Base-by-base conservation (phyloP, 257 asterid species). In the Striga asiatica region DNA sequence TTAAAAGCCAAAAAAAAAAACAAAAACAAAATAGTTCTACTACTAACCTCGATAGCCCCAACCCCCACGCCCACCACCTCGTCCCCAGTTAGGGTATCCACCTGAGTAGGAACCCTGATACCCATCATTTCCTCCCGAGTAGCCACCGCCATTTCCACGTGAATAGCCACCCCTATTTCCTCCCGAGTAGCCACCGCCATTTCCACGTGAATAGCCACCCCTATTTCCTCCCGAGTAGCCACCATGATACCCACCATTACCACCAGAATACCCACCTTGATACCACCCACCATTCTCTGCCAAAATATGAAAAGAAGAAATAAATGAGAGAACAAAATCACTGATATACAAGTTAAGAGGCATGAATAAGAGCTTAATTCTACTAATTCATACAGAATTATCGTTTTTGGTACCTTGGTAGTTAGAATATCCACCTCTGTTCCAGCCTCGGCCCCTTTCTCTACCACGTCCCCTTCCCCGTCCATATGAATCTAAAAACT, bases 391-490 rank as follows among this genome's bases (percentile, higher is more conserved):
- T n/a, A 55, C 24, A 47, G 24, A 29, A 16, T 6, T 38, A 41
- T 16, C 45, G 62, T 29, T 62, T n/a, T 3, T 28, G 39, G 57
- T 63, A 73, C 79, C 79, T 55, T 61, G 70, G 68, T 74, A 69
- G 71, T 86, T 82, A 52, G 74, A 68, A 65, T 83, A 81, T 71
- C 93, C 95, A 71, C 92, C 96, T 74, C 92, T 78, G 80, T 72
- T 79, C 92, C 87, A 91, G 70, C 94, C 94, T 41, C 81, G 77
- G 4, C 94, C 98, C 64, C 96, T 81, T 27, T 91, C 98, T 69
- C 93, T 76, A 53, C 95, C 96, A 74, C 92, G 86, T 69, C 89
- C 95, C 34, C 94, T 69, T 43, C 95, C 95, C 61, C 84, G 80
- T 49, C 78, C 95, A 75, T 87, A 84, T 42, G 83, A 54, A 71